phyloP scores from a whole-genome alignment of 2,329 filamentous ascomycete species.

The Endothia cerciana region DNA sequence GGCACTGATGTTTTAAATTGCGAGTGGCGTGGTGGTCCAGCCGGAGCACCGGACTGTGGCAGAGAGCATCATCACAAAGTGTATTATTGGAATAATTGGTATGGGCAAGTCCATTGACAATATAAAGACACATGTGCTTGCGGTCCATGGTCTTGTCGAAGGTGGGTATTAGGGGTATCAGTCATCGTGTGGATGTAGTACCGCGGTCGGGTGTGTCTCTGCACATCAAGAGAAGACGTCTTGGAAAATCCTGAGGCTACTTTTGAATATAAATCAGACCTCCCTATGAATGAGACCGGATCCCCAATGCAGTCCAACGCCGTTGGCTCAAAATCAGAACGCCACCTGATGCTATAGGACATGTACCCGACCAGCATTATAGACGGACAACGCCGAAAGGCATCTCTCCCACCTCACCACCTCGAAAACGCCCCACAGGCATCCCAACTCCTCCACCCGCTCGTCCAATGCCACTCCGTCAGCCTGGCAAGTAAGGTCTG shows the following conservation, averaged over 20 bases:
- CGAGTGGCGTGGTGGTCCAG: too few relatives aligned
- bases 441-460: constrained; percentile 34
- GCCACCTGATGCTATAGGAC: background rate
- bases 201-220: too few relatives aligned
- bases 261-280: background rate
- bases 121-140: too few relatives aligned
- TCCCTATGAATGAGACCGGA: background rate
- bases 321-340: background rate
- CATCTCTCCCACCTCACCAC: constrained; percentile 8
- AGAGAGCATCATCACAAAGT: too few relatives aligned
- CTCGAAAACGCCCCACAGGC: constrained; percentile 29
- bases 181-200: background rate
- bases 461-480: constrained; percentile 36
- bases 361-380: background rate
- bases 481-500: constrained; percentile 35
- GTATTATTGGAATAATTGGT: too few relatives aligned
- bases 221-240: too few relatives aligned
- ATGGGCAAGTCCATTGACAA: too few relatives aligned
- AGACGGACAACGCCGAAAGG: background rate
- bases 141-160: background rate
- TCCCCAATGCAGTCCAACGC: background rate
- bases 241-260: background rate
- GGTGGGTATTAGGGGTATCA: background rate
- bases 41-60: too few relatives aligned
- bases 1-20: too few relatives aligned